Base-by-base conservation (phyloP, 371 early-diverging fungal genomes). In the Mortierella sp. region DNA sequence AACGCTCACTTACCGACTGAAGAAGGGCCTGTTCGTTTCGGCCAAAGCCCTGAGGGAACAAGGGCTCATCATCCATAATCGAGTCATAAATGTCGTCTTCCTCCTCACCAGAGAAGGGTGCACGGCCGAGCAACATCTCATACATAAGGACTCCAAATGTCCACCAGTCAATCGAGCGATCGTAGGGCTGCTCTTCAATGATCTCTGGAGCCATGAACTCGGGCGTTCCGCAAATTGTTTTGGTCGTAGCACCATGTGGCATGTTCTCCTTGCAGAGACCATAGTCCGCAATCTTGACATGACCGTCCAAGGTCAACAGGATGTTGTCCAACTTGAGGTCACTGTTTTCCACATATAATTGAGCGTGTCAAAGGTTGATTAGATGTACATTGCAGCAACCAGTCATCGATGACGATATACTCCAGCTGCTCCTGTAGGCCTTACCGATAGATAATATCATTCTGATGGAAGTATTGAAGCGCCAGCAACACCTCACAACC, bases 131-230 rank as follows among this genome's bases (percentile, higher is more conserved):
- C 55, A 97, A 80, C 97, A 99, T 96, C 83, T 99, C 98, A 81
- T 98, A 99, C 53, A 99, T 89, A 64, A 99, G 81, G 2, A 99
- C 98, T 59, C 99, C 99, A 82, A 98, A 93, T 0, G 99, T 94
- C 99, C 99, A 99, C 96, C 99, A 98, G 83, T 99, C 99, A 3
- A 96, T 96, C 0, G 93, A 91, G 31, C 92, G 89, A 6, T 92
- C 94, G 81, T 99, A 99, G 23, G 90, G 90, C 74, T 94, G 90
- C 70, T 96, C 97, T 51, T 76, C 72, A 21, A 92, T 76, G 31
- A 91, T 84, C 78, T 94, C 95, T 18, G 95, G 95, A 1, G 95
- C 93, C 90, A 93, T 91, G 72, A 89, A 94, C 79, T 93, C 94
- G 18, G 93, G 93, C 8, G 95, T 95, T 14, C 95, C 95, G 64